phyloP scores from a whole-genome alignment of 2,329 filamentous ascomycete species.

The Ambrosiella beaveri region DNA sequence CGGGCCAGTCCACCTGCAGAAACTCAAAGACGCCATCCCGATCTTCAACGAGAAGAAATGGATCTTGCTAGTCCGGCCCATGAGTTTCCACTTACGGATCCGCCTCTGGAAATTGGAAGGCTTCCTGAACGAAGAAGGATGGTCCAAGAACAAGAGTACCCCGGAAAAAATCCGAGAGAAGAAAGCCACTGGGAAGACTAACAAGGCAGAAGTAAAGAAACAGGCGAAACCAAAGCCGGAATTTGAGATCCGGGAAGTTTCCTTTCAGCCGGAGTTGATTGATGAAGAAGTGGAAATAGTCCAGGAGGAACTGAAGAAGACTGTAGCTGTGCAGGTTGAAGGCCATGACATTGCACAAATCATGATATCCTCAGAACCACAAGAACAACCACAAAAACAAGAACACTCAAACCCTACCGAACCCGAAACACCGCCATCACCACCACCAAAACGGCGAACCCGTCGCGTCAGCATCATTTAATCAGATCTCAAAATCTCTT shows the following conservation, averaged over 20 bases:
- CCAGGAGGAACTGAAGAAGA: too few relatives aligned
- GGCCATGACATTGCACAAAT: too few relatives aligned
- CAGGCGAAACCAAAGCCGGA: background rate
- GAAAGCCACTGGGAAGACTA: background rate
- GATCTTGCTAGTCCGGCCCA: constrained; percentile 25
- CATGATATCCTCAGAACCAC: too few relatives aligned
- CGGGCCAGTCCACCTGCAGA: constrained; percentile 27
- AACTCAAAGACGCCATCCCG: constrained; percentile 21
- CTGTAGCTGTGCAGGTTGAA: too few relatives aligned
- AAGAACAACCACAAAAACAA: too few relatives aligned
- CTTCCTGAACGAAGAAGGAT: constrained; percentile 22
- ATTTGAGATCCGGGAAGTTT: background rate
- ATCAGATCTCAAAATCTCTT: too few relatives aligned
- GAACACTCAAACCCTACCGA: too few relatives aligned
- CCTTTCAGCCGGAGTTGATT: background rate
- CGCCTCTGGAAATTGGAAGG: constrained; percentile 43
- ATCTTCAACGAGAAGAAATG: constrained; percentile 24
- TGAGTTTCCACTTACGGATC: constrained; percentile 29
- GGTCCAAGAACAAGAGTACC: background rate
- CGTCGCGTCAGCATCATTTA: too few relatives aligned
- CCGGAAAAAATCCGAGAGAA: background rate
- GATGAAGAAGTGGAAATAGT: background rate
- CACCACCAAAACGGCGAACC: too few relatives aligned
- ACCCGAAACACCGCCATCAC: too few relatives aligned
- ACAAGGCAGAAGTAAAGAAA: background rate